Conservation (phyloP, 257 asterid species). For the Rhazya stricta region DNA sequence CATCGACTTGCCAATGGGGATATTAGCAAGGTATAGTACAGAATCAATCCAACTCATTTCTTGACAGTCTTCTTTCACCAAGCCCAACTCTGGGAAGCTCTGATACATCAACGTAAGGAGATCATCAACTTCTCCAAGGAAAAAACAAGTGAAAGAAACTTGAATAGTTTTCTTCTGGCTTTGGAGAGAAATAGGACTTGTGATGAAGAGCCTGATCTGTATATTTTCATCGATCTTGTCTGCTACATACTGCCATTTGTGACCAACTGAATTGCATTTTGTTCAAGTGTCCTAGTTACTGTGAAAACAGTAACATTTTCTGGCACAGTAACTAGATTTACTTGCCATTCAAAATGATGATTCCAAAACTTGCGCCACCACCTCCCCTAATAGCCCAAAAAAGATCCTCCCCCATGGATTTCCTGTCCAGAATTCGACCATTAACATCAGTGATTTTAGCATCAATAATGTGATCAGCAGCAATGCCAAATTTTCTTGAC, state of each 20-base stretch:
- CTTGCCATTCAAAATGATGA: conserved; percentile 33
- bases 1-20: conserved; percentile 34
- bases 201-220: conserved; percentile 25
- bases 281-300: conserved; percentile 29
- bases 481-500: conserved; percentile 33
- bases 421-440: conserved; percentile 32
- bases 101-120: conserved; percentile 26
- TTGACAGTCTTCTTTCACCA: conserved; percentile 34
- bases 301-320: conserved; percentile 36
- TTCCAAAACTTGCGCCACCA: conserved; percentile 43
- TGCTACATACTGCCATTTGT: conserved; percentile 33
- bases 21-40: conserved; percentile 33
- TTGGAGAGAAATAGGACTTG: not conserved
- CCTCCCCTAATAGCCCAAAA: conserved; percentile 57
- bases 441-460: conserved; percentile 25
- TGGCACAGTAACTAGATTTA: conserved; percentile 32
- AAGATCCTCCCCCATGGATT: conserved; percentile 47
- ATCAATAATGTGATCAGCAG: conserved; percentile 40
- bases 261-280: conserved; percentile 32
- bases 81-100: conserved; percentile 39
- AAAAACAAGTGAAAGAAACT: conserved; percentile 35
- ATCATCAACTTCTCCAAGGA: conserved; percentile 27
- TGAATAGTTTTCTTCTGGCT: conserved; percentile 19
- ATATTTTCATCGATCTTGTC: conserved; percentile 23
- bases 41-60: conserved; percentile 43